Evolutionary conservation across 2,329 filamentous ascomycete species (phyloP), one percentile per base, ranked within the genome.

Genomic region (Nigrospora osmanthi): DNA sequence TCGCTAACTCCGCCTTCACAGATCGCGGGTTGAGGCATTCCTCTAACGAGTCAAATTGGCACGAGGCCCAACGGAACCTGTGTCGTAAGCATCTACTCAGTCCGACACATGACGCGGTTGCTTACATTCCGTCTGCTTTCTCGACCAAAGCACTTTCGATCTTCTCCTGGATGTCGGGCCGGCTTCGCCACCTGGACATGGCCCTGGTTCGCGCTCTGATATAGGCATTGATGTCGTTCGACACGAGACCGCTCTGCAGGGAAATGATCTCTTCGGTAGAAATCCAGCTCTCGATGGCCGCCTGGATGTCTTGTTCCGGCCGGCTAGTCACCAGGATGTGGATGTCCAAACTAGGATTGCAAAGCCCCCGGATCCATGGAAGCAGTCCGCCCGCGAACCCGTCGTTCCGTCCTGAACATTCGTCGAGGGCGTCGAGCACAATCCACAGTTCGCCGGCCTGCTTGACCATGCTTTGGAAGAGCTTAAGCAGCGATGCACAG

Each of bases 51-150:
- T 54, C 49, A 15, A 56, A 43, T 30, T 55, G 54, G 36, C 45
- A 52, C 11, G 46, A 44, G 30, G 44, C 55, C 50, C 47, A 54
- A 13, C 49, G 48, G 44, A 57, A 53, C 54, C 54, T 38, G 9
- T 28, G 5, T 30, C 35, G 7, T 50, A 46, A 48, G 44, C 35
- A 35, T 30, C n/a, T 35, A 11, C 7, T n/a, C 12, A 5, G 6
- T 19, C 3, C 14, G 16, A 16, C 14, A 42, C 23, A 7, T 28
- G 23, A 7, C 34, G 19, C 42, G 28, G 35, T 23, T 10, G 36
- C 58, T 50, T 52, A 61, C 60, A 61, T 63, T 47, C 60, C 59
- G 36, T 57, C 43, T 15, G 57, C 52, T 28, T 57, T 57, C 11
- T 50, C 4, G 6, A 49, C 47, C 10, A 63, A 33, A 17, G 40